Percentiles rank a stretch among this genome's conserved stretches.
These are phyloP conservation scores for Exophiala alcalophila DNA, from an alignment of 2,329 filamentous ascomycete genomes.

Conservation along the genomic window DNA sequence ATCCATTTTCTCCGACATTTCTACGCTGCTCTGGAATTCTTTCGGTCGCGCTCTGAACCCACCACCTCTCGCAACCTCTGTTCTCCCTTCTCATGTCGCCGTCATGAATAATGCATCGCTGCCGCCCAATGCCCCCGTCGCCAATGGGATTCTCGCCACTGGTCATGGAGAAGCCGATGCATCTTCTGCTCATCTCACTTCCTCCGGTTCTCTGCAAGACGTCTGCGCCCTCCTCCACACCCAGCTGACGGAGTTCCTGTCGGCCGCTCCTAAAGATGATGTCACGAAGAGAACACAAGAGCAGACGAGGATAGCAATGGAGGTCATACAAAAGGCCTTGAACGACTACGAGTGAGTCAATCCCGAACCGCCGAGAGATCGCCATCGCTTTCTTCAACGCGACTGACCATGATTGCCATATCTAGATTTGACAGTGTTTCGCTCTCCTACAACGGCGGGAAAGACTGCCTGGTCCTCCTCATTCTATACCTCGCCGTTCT, in stretches of 20 bases:
- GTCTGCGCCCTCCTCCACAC: constrained; percentile 64
- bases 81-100: constrained; percentile 11
- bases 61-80: constrained; percentile 3
- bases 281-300: constrained; percentile 63
- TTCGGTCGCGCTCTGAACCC: background rate
- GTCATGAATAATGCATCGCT: constrained; percentile 27
- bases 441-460: constrained; percentile 94
- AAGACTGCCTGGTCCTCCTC: constrained; percentile 92
- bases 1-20: constrained; percentile 1
- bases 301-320: constrained; percentile 70
- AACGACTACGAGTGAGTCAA: constrained; percentile 66
- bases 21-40: background rate
- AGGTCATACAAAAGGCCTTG: constrained; percentile 72
- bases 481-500: constrained; percentile 75
- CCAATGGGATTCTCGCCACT: constrained; percentile 20
- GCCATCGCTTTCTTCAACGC: constrained; percentile 1
- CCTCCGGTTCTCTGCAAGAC: constrained; percentile 46
- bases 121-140: constrained; percentile 31
- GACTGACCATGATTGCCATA: background rate
- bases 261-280: constrained; percentile 55
- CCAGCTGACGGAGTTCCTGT: constrained; percentile 64
- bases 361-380: constrained; percentile 5
- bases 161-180: constrained; percentile 30
- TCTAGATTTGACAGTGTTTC: constrained; percentile 72
- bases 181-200: constrained; percentile 15